Percentiles rank a stretch among this genome's conserved stretches.
Evolutionary conservation across 2,329 filamentous ascomycete genomes (phyloP).

Genomic region (Colletotrichum eleusines): DNA sequence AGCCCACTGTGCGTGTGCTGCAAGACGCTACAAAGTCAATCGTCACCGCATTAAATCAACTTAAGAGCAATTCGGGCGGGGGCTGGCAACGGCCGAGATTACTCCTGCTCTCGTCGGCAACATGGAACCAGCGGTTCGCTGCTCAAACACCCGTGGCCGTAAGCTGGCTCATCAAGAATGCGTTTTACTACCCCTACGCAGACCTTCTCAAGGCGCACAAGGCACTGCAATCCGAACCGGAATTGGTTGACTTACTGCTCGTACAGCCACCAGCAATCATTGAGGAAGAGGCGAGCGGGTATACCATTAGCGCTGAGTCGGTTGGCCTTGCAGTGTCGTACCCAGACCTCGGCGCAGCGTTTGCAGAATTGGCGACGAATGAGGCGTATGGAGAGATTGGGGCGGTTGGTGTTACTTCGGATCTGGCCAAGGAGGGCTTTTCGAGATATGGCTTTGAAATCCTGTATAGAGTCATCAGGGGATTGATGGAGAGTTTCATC

Average conservation of each 20-base stretch:
- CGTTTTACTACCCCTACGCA: slow-evolving; percentile 34
- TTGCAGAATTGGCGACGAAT: slow-evolving; percentile 25
- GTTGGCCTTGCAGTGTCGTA: slow-evolving; percentile 17
- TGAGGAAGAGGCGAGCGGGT: slow-evolving; percentile 29
- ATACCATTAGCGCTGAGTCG: slow-evolving; percentile 17
- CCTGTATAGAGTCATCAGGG: slow-evolving; percentile 3
- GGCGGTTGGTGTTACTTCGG: slow-evolving; percentile 19
- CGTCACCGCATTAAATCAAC: slow-evolving; percentile 18
- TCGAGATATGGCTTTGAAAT: slow-evolving; percentile 18
- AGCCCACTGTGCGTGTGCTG: slow-evolving; percentile 16
- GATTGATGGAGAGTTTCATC: slow-evolving; percentile 27
- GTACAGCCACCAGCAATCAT: slow-evolving; percentile 34
- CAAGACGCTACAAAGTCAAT: slow-evolving; percentile 16
- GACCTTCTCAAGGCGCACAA: slow-evolving; percentile 28
- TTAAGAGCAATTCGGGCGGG: neutral
- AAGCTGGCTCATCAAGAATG: slow-evolving; percentile 21
- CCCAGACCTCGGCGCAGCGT: slow-evolving; percentile 29
- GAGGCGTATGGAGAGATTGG: slow-evolving; percentile 6
- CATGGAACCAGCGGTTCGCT: slow-evolving; percentile 23
- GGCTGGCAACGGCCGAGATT: slow-evolving; percentile 16
- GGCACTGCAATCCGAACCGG: slow-evolving; percentile 9
- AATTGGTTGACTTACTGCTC: slow-evolving; percentile 5
- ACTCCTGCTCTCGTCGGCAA: slow-evolving; percentile 27
- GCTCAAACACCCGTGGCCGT: slow-evolving; percentile 7
- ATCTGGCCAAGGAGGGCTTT: slow-evolving; percentile 5